A percentile compares a stretch with the other conserved stretches of the same genome.
Conservation (phyloP, 371 early-diverging fungal species). For the Mortierella sp. region DNA sequence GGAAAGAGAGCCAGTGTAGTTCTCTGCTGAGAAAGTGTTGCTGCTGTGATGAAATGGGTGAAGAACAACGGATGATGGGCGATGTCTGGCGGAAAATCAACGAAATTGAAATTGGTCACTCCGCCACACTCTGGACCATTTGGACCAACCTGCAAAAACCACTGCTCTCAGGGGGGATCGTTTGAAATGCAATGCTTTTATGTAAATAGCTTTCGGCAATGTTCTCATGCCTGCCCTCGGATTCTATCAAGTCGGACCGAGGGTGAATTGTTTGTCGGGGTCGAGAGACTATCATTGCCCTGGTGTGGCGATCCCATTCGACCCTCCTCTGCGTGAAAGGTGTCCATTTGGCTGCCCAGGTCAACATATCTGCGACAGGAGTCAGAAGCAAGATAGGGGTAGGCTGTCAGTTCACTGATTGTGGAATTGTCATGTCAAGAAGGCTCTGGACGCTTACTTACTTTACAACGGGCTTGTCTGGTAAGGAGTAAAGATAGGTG, state of each 20-base stretch:
- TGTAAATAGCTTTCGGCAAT: too few relatives aligned
- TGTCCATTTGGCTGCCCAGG: constrained; percentile 50
- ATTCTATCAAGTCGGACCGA: constrained; percentile 48
- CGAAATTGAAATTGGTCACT: too few relatives aligned
- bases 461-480: constrained; percentile 53
- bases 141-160: too few relatives aligned
- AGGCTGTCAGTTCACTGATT: neutral
- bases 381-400: neutral
- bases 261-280: constrained; percentile 30
- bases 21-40: too few relatives aligned
- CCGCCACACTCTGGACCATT: too few relatives aligned
- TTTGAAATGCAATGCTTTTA: too few relatives aligned
- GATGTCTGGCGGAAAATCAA: too few relatives aligned
- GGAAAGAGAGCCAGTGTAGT: too few relatives aligned
- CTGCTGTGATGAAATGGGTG: too few relatives aligned
- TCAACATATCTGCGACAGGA: constrained; percentile 40
- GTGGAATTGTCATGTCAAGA: too few relatives aligned
- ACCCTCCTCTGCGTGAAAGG: constrained; percentile 53
- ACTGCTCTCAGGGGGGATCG: too few relatives aligned
- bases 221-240: constrained; percentile 19
- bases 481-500: constrained; percentile 80
- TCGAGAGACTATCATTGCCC: constrained; percentile 37
- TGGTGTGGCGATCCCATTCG: constrained; percentile 45
- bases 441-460: constrained; percentile 18
- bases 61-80: too few relatives aligned